phyloP scores from a whole-genome alignment of 2,329 filamentous ascomycete species.

The Pseudogymnoascus sp. region DNA sequence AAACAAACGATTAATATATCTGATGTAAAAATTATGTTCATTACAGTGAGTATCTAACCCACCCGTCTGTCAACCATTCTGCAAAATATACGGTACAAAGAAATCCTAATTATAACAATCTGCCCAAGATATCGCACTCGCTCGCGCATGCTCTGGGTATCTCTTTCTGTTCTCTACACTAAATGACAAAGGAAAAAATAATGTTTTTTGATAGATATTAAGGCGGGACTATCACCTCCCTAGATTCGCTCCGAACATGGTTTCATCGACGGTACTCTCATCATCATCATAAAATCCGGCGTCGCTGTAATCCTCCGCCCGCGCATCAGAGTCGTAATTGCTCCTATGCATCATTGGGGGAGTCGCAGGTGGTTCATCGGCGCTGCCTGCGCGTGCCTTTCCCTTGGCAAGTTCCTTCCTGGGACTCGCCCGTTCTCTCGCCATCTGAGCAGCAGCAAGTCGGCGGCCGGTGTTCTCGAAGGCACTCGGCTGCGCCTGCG shows the following conservation, averaged over 20 bases:
- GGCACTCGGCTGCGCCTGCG: constrained; percentile 48
- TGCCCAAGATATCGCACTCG: constrained; percentile 6
- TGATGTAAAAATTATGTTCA: constrained; percentile 5
- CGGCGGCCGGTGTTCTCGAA: constrained; percentile 54
- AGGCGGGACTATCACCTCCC: constrained; percentile 9
- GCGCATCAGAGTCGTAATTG: constrained; percentile 55
- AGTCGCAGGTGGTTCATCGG: constrained; percentile 34
- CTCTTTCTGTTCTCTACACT: constrained; percentile 6
- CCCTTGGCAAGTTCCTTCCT: constrained; percentile 2
- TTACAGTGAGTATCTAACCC: constrained; percentile 8
- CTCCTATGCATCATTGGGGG: constrained; percentile 54
- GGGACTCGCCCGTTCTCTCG: constrained; percentile 16
- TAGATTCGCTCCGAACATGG: constrained; percentile 13
- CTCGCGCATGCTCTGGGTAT: neutral
- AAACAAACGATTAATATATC: neutral
- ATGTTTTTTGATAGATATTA: constrained; percentile 3
- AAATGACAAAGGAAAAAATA: neutral
- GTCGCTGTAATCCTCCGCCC: constrained; percentile 42
- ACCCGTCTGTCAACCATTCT: neutral
- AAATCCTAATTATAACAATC: constrained; percentile 8
- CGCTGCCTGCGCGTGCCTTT: constrained; percentile 30
- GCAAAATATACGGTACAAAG: constrained; percentile 9
- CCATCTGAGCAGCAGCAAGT: constrained; percentile 45
- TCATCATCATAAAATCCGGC: constrained; percentile 31
- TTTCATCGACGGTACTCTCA: constrained; percentile 21